phyloP scores from a whole-genome alignment of 2,329 filamentous ascomycete genomes.

The Furcasterigmium sp. region DNA sequence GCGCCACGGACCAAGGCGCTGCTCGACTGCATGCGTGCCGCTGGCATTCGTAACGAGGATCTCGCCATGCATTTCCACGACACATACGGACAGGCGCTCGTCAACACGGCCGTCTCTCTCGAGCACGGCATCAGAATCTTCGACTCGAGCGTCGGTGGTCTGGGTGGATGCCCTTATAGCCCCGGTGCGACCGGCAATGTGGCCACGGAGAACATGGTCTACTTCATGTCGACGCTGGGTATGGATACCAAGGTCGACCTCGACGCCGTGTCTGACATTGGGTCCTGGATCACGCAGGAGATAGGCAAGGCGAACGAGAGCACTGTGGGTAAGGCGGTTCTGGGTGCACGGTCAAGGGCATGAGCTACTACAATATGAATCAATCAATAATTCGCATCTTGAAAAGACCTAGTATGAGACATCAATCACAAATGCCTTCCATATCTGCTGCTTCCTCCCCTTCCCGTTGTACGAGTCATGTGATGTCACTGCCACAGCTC shows the following conservation, averaged over 20 bases:
- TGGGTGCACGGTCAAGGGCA: slow-evolving; percentile 38
- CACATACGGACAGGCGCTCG: slow-evolving; percentile 80
- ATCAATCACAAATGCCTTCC: not conserved
- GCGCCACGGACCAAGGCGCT: slow-evolving; percentile 63
- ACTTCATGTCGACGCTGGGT: slow-evolving; percentile 69
- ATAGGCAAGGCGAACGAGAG: slow-evolving; percentile 60
- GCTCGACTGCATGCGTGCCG: slow-evolving; percentile 58
- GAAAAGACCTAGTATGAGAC: not conserved
- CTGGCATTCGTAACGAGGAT: slow-evolving; percentile 63
- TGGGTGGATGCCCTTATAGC: slow-evolving; percentile 81
- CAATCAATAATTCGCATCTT: not conserved
- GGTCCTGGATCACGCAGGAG: slow-evolving; percentile 64
- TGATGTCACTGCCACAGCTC: slow-evolving; percentile 27
- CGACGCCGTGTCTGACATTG: slow-evolving; percentile 61
- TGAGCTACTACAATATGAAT: not conserved
- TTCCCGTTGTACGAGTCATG: slow-evolving; percentile 26
- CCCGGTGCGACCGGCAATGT: slow-evolving; percentile 85
- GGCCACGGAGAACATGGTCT: slow-evolving; percentile 78
- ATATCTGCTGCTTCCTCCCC: too few species aligned
- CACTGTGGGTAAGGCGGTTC: slow-evolving; percentile 60
- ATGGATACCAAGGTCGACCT: slow-evolving; percentile 70
- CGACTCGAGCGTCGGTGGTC: slow-evolving; percentile 72
- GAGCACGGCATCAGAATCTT: slow-evolving; percentile 75
- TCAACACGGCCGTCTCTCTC: slow-evolving; percentile 72
- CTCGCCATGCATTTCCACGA: slow-evolving; percentile 86